A percentile compares a stretch with the other conserved stretches of the same genome.
These are phyloP conservation scores for Trichoderma citrinoviride DNA, from an alignment of 2,329 filamentous ascomycete genomes.

Conservation along the genomic window DNA sequence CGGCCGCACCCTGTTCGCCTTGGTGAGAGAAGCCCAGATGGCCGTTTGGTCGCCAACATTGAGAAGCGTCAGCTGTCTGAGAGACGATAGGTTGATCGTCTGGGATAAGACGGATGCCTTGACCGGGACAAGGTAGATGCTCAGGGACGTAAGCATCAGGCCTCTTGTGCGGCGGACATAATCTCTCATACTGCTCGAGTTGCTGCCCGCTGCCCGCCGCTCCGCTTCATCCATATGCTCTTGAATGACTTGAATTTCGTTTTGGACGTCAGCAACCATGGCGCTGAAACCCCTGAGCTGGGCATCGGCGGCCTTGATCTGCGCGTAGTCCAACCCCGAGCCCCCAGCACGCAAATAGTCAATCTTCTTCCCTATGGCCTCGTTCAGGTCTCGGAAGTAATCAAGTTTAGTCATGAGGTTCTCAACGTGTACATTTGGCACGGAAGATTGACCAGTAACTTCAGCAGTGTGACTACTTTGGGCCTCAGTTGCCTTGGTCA, in stretches of 20 bases:
- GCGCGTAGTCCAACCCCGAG: conserved; percentile 28
- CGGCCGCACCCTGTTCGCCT: conserved; percentile 51
- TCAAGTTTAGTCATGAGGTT: conserved; percentile 36
- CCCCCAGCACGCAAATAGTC: conserved; percentile 29
- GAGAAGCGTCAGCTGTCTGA: conserved; percentile 59
- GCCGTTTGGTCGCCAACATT: conserved; percentile 61
- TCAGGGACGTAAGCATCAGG: conserved; percentile 52
- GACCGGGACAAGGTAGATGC: conserved; percentile 58
- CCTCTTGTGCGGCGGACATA: conserved; percentile 60
- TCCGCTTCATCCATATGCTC: conserved; percentile 34
- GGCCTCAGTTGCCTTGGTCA: background rate
- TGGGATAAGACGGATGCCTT: conserved; percentile 56
- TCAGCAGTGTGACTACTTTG: background rate
- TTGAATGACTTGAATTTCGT: conserved; percentile 36
- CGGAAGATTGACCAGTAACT: conserved; percentile 26
- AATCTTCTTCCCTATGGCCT: conserved; percentile 33
- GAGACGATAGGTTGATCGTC: conserved; percentile 54
- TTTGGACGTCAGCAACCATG: conserved; percentile 36
- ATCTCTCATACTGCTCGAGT: conserved; percentile 38
- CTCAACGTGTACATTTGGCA: conserved; percentile 36
- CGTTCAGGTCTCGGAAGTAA: conserved; percentile 33
- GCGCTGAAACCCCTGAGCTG: conserved; percentile 33
- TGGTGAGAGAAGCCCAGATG: conserved; percentile 57
- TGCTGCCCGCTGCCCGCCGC: background rate
- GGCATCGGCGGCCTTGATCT: conserved; percentile 24